Evolutionary conservation across 257 asterid genomes (phyloP).

Genomic region (Solanum acaule): DNA sequence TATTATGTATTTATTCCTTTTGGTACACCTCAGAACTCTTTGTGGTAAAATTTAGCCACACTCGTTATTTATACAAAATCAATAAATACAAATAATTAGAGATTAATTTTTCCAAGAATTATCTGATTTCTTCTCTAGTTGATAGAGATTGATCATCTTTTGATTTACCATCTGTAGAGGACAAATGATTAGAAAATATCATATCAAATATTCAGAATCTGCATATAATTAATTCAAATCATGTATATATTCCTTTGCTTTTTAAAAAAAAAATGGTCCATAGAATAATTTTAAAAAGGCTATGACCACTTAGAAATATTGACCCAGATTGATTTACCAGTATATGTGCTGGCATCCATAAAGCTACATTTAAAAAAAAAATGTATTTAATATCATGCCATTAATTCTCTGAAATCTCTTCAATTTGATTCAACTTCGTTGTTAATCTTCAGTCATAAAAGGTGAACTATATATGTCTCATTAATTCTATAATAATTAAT

Average conservation of each 20-base stretch:
- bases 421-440: background rate
- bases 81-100: too few species aligned
- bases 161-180: background rate
- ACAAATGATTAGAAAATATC: background rate
- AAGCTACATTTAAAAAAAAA: background rate
- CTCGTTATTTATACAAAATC: background rate
- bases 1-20: background rate
- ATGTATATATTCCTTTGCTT: background rate
- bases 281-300: background rate
- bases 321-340: background rate
- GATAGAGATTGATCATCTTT: background rate
- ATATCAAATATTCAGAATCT: background rate
- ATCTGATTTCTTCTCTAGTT: background rate
- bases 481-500: background rate
- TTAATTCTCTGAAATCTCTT: background rate
- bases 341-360: background rate
- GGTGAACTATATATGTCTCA: background rate
- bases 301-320: background rate
- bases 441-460: background rate
- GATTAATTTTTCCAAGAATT: background rate
- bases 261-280: background rate
- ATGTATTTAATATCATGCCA: background rate
- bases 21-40: too few species aligned
- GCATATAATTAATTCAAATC: background rate
- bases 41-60: fast-evolving